These are phyloP conservation scores for Athelia sp. DNA, from an alignment of 1,284 basidiomycete species.

Conservation along the genomic window DNA sequence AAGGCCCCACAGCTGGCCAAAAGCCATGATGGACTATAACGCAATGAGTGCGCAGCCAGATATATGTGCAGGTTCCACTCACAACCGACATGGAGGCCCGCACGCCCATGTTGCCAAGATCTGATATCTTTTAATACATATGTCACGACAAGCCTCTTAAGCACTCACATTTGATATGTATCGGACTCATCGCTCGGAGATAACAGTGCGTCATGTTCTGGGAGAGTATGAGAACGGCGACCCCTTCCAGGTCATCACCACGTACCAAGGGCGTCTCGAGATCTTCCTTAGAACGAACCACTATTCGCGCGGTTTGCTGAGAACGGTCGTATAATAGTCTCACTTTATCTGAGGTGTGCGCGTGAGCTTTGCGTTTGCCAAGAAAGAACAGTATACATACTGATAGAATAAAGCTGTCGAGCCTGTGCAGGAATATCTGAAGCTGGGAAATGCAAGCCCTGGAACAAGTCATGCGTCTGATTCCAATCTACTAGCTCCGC, in stretches of 20 bases:
- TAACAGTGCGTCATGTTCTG: slow-evolving; percentile 87
- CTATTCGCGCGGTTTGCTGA: slow-evolving; percentile 74
- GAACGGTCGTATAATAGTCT: slow-evolving; percentile 78
- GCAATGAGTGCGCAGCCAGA: neutral
- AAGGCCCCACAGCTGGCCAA: slow-evolving; percentile 82
- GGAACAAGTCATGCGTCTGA: slow-evolving; percentile 76
- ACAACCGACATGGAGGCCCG: slow-evolving; percentile 83
- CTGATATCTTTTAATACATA: slow-evolving; percentile 24
- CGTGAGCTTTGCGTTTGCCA: neutral
- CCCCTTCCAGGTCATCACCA: slow-evolving; percentile 5
- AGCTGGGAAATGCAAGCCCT: slow-evolving; percentile 68
- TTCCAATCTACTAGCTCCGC: slow-evolving; percentile 84
- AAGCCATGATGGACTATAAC: slow-evolving; percentile 74
- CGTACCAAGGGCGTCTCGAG: slow-evolving; percentile 64
- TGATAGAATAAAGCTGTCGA: slow-evolving; percentile 40
- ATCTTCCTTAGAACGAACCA: slow-evolving; percentile 64
- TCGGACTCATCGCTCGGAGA: slow-evolving; percentile 86
- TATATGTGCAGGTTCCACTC: slow-evolving; percentile 21
- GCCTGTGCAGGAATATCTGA: slow-evolving; percentile 57
- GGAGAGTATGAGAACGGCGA: slow-evolving; percentile 6
- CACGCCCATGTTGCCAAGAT: slow-evolving; percentile 78
- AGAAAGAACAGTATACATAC: slow-evolving; percentile 22
- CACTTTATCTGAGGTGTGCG: slow-evolving; percentile 61
- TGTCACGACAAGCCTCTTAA: neutral
- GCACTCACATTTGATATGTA: slow-evolving; percentile 75